A percentile compares a stretch with the other conserved stretches of the same genome.
Evolutionary conservation across 306 rosid species (phyloP).

Genomic region (Trifolium subterraneum): DNA sequence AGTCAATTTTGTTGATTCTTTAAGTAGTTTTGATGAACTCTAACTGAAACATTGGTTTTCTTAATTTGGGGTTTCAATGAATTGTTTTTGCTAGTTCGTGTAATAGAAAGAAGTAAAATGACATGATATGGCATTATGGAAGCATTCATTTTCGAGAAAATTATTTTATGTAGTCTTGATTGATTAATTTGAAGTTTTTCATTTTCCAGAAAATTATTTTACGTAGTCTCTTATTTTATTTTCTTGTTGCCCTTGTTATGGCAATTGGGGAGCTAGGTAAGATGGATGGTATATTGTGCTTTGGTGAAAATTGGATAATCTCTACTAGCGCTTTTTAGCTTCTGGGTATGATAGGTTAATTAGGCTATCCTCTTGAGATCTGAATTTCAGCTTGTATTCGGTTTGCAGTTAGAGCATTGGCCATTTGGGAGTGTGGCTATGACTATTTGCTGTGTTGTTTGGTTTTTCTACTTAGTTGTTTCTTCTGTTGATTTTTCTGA

Average conservation of each 20-base stretch:
- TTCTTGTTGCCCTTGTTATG: constrained; percentile 2
- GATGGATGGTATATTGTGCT: background rate
- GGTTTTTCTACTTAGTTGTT: background rate
- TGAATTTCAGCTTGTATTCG: constrained; percentile 21
- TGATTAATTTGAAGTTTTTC: constrained; percentile 5
- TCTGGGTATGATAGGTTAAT: background rate
- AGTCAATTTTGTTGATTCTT: constrained; percentile 20
- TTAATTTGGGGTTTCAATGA: background rate
- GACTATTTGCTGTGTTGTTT: constrained; percentile 10
- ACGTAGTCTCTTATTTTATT: background rate
- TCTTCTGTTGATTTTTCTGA: constrained; percentile 14
- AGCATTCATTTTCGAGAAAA: background rate
- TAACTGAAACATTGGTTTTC: background rate
- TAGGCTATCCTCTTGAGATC: constrained; percentile 13
- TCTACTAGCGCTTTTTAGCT: background rate
- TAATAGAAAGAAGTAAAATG: background rate
- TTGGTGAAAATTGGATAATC: background rate
- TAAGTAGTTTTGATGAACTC: background rate
- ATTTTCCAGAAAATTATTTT: background rate
- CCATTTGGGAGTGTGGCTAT: constrained; percentile 17
- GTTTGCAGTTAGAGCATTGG: constrained; percentile 19
- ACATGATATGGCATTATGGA: background rate
- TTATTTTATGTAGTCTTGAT: background rate
- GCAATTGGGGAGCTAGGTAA: background rate
- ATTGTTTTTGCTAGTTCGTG: constrained; percentile 8